Evolutionary conservation across 768 basidiomycete species (phyloP), one percentile per base, ranked within the genome.

Genomic region (Porpolomopsis calyptriformis): DNA sequence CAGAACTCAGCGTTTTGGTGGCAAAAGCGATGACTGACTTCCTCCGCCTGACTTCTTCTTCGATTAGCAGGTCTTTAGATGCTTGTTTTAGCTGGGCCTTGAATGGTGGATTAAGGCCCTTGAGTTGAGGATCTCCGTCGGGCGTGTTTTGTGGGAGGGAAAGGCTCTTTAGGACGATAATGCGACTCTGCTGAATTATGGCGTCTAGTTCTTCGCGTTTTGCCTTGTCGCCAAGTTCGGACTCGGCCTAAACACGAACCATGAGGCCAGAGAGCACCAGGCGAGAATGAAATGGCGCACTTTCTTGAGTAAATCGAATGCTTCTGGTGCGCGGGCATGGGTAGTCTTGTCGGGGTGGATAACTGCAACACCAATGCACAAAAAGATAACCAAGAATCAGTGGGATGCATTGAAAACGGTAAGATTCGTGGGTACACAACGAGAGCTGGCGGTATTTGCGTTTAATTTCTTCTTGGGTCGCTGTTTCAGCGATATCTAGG

Each of bases 301-400:
- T 78, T 96, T 94, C 71, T 96, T 96, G 39, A 96, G 72, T 26
- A 90, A 58, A 62, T 94, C 91, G 60, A 96, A 96, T 1, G 92
- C 92, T 65, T 96, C 89, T 55, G 89, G 83, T 42, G 89, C 87
- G 56, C 80, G 78, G 23, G 77, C 71, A 66, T 96, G 89, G 60
- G 86, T 70, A 56, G 85, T 85, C 74, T 98, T 99, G 72, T 99
- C 96, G 51, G 96, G 96, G 73, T 99, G 96, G 58, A 99, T 97
- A 64, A 96, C 88, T 91, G 60, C 25, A 26, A 49, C 25, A 39
- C 37, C 19, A 50, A 41, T 31, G 43, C 50, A 43, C 45, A 14
- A 45, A 41, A 24, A 29, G 7, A 22, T 3, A 14, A 39, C n/a
- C n/a, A n/a, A n/a, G 49, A 43, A 44, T 23, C 40, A 27, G 14